Evolutionary conservation across 73 alveolate species (phyloP).

Genomic region (Tetrahymena borealis): DNA sequence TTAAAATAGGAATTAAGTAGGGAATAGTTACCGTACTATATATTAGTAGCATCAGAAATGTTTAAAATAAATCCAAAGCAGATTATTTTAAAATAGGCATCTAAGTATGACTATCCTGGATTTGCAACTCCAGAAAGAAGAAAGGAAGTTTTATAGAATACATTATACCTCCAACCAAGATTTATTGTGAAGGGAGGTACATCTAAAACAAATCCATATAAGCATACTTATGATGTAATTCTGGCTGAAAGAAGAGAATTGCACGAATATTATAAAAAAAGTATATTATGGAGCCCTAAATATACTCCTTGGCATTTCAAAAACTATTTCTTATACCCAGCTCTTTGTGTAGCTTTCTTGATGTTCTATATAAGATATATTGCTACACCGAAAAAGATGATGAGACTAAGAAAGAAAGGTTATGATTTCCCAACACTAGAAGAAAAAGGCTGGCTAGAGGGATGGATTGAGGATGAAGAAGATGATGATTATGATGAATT

Average conservation of each 20-base stretch:
- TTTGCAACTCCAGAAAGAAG: slow-evolving; percentile 16
- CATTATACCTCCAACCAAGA: slow-evolving; percentile 11
- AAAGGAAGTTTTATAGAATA: slow-evolving; percentile 21
- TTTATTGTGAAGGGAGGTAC: slow-evolving; percentile 40
- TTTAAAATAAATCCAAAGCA: neutral
- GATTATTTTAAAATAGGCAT: neutral
- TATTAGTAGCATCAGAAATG: no score
- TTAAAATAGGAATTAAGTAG: no score
- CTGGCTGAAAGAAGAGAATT: slow-evolving; percentile 26
- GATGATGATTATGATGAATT: slow-evolving; percentile 20
- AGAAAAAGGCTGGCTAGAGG: slow-evolving; percentile 33
- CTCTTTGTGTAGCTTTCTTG: slow-evolving; percentile 28
- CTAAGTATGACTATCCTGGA: neutral
- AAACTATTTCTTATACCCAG: slow-evolving; percentile 23
- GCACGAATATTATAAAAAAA: slow-evolving; percentile 32
- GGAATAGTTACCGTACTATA: no score
- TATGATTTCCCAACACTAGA: slow-evolving; percentile 37
- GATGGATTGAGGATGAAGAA: slow-evolving; percentile 43
- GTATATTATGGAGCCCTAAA: slow-evolving; percentile 38
- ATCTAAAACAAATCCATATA: slow-evolving; percentile 30
- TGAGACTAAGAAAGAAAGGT: slow-evolving; percentile 21
- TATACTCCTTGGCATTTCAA: slow-evolving; percentile 32
- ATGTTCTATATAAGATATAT: slow-evolving; percentile 34
- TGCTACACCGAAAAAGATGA: slow-evolving; percentile 34
- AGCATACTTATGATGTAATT: slow-evolving; percentile 29